These are phyloP conservation scores for Cladosporium sp. DNA, from an alignment of 2,329 filamentous ascomycete genomes.

Conservation along the genomic window DNA sequence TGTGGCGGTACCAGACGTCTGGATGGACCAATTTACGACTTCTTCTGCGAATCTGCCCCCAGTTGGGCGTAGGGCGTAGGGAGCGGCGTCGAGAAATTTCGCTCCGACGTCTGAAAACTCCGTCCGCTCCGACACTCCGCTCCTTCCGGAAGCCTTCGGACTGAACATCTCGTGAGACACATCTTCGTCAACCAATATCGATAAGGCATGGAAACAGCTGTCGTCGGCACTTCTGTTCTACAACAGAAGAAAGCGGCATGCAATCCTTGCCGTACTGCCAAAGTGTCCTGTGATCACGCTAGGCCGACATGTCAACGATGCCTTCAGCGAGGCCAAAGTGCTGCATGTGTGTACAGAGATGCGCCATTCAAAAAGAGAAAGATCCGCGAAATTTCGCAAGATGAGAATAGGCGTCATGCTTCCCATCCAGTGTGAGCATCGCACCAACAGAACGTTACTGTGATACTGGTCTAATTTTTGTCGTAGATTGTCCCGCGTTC, in stretches of 20 bases:
- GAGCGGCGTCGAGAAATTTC: neutral
- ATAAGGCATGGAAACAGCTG: conserved; percentile 4
- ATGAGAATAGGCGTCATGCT: neutral
- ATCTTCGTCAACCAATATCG: neutral
- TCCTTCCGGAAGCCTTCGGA: neutral
- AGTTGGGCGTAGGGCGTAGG: too few relatives aligned
- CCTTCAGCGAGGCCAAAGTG: conserved; percentile 17
- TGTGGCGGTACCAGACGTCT: too few relatives aligned
- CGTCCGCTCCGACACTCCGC: neutral
- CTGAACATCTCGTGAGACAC: neutral
- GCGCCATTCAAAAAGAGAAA: conserved; percentile 26
- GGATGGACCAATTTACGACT: too few relatives aligned
- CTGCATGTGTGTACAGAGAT: conserved; percentile 25
- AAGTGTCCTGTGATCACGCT: conserved; percentile 28
- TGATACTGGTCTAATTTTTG: neutral
- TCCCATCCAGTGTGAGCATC: neutral
- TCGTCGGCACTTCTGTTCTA: neutral
- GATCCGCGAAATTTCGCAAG: conserved; percentile 10
- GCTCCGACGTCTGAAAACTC: neutral
- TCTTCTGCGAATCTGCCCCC: too few relatives aligned
- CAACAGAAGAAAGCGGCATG: conserved; percentile 21
- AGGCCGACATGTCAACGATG: conserved; percentile 28
- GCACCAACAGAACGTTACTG: too few relatives aligned
- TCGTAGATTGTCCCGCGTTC: conserved; percentile 5
- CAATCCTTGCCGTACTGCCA: conserved; percentile 28